These are phyloP conservation scores for Mallotus nudiflorus DNA, from an alignment of 345 rosid species.

Conservation along the genomic window DNA sequence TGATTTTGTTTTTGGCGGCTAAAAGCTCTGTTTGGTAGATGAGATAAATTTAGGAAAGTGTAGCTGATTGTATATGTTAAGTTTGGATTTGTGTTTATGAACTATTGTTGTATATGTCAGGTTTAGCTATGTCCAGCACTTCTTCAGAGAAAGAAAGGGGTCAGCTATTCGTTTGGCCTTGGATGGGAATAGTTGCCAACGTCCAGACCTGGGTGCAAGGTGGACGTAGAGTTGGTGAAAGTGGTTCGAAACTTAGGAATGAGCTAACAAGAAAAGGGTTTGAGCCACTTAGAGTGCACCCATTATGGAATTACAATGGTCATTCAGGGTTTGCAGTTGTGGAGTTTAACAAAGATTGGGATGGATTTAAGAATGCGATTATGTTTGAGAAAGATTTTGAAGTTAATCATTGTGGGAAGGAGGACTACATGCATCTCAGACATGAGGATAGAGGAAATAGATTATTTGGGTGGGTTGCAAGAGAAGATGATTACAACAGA, in stretches of 20 bases:
- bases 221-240: constrained; percentile 55
- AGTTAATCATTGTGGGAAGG: constrained; percentile 42
- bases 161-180: constrained; percentile 58
- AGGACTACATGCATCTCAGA: constrained; percentile 30
- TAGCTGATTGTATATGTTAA: too few species aligned
- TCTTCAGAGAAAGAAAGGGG: neutral
- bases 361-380: constrained; percentile 54
- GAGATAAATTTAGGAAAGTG: too few species aligned
- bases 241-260: constrained; percentile 53
- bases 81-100: too few species aligned
- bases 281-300: constrained; percentile 53
- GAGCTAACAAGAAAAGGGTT: constrained; percentile 52
- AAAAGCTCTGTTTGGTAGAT: too few species aligned
- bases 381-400: constrained; percentile 50
- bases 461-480: constrained; percentile 69
- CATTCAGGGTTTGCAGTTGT: constrained; percentile 66
- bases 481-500: constrained; percentile 49
- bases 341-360: constrained; percentile 55
- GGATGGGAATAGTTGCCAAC: constrained; percentile 68
- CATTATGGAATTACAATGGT: constrained; percentile 51
- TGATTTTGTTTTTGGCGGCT: too few species aligned
- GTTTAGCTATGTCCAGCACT: too few species aligned
- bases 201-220: constrained; percentile 34
- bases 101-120: too few species aligned
- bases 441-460: constrained; percentile 33